phyloP scores from a whole-genome alignment of 139 green algal species.

The Chlamydomonas applanata region DNA sequence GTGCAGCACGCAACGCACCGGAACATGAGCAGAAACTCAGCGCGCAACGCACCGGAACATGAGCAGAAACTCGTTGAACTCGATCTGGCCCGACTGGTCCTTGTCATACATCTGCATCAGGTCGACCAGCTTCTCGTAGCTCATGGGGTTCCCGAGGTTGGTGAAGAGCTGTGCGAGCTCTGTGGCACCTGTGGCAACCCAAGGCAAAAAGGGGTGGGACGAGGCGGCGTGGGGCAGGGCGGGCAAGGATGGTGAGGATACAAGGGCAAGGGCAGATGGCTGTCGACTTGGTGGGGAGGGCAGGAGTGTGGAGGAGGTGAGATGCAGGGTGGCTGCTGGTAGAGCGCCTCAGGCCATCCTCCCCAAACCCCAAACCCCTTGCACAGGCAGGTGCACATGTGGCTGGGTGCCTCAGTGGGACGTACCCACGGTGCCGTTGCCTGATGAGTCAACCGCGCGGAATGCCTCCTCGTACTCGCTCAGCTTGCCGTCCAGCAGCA shows the following conservation, averaged over 20 bases:
- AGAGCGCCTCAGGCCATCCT: too few species aligned
- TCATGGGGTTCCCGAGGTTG: slow-evolving; percentile 33
- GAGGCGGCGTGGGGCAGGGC: too few species aligned
- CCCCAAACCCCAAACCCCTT: too few species aligned
- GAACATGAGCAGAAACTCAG: too few species aligned
- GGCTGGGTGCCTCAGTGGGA: not conserved
- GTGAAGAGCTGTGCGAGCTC: slow-evolving; percentile 51
- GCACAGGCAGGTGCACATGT: too few species aligned
- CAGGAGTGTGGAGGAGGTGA: not conserved
- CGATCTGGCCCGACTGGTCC: slow-evolving; percentile 44
- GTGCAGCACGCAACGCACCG: too few species aligned
- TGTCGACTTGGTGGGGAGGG: too few species aligned
- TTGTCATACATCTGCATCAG: slow-evolving; percentile 53
- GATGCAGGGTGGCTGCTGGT: too few species aligned
- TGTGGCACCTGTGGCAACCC: slow-evolving; percentile 31
- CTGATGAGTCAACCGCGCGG: slow-evolving; percentile 46
- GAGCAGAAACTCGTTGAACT: slow-evolving; percentile 51
- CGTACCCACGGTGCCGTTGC: slow-evolving; percentile 51
- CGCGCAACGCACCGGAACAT: slow-evolving; percentile 38
- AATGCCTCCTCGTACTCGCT: slow-evolving; percentile 75
- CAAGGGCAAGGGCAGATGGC: too few species aligned
- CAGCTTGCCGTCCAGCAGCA: slow-evolving; percentile 72
- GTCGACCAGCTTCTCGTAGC: slow-evolving; percentile 43
- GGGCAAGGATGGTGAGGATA: too few species aligned
- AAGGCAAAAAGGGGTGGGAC: not conserved